Evolutionary conservation across 805 yeast species (phyloP).

Genomic region (Cyberlindnera americana): DNA sequence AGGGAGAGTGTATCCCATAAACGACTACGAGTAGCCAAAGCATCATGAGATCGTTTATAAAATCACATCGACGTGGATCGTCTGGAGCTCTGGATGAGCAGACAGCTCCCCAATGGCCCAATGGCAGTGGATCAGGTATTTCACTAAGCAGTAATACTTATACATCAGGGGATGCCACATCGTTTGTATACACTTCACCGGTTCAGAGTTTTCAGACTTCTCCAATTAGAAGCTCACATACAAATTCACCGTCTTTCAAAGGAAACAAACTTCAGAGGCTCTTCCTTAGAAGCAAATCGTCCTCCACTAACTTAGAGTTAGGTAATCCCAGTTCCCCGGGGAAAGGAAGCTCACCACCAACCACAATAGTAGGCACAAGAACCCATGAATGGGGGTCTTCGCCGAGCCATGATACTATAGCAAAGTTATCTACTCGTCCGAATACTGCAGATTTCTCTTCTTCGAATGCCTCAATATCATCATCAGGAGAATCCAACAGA

Average conservation of each 20-base stretch:
- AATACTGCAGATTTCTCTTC: slow-evolving; percentile 7
- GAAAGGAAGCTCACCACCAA: slow-evolving; percentile 20
- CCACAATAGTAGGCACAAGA: slow-evolving; percentile 44
- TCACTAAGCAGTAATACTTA: neutral
- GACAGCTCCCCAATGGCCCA: no score
- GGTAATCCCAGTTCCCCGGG: slow-evolving; percentile 18
- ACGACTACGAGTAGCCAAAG: no score
- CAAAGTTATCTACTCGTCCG: neutral
- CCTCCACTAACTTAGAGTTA: slow-evolving; percentile 16
- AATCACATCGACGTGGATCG: slow-evolving; percentile 35
- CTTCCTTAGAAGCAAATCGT: slow-evolving; percentile 22
- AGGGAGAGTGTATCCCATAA: no score
- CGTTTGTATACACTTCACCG: slow-evolving; percentile 4
- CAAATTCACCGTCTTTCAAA: slow-evolving; percentile 11
- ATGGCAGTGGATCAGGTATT: neutral
- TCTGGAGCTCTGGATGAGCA: slow-evolving; percentile 26
- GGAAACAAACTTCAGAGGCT: slow-evolving; percentile 24
- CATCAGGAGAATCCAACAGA: no score
- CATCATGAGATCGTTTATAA: slow-evolving; percentile 38
- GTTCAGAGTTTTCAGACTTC: slow-evolving; percentile 4
- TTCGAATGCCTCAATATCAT: slow-evolving; percentile 5
- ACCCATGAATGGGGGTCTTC: slow-evolving; percentile 46
- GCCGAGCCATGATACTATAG: slow-evolving; percentile 1
- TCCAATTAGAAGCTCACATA: neutral
- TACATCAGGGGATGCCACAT: neutral